phyloP scores from a whole-genome alignment of 2,329 filamentous ascomycete genomes.

The Fusarium dimerum region DNA sequence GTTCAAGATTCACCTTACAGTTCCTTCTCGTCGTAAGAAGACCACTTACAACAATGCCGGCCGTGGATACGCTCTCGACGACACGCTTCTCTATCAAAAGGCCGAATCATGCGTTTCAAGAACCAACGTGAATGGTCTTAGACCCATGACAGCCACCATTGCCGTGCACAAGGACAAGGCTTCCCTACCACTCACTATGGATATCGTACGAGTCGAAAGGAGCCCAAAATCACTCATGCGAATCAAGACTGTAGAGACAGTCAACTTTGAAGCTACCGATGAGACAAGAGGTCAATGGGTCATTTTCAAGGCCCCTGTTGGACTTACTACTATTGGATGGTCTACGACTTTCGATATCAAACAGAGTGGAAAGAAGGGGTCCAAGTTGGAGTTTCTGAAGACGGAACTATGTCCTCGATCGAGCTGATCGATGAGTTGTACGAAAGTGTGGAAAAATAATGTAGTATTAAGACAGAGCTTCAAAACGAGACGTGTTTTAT shows the following conservation, averaged over 20 bases:
- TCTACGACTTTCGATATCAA: conserved; percentile 16
- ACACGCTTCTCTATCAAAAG: conserved; percentile 29
- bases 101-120: conserved; percentile 27
- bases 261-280: conserved; percentile 3
- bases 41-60: conserved; percentile 29
- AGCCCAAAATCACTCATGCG: conserved; percentile 3
- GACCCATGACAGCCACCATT: conserved; percentile 7
- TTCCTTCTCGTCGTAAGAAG: conserved; percentile 22
- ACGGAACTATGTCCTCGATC: conserved; percentile 3
- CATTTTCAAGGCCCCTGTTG: conserved; percentile 5
- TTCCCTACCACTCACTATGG: conserved; percentile 3
- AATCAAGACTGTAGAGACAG: background rate
- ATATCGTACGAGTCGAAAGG: conserved; percentile 8
- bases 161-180: background rate
- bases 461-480: too few species aligned
- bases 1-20: conserved; percentile 32
- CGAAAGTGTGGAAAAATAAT: too few species aligned
- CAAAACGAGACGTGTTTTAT: too few species aligned
- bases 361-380: conserved; percentile 1
- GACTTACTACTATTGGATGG: conserved; percentile 7
- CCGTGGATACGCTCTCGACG: conserved; percentile 30
- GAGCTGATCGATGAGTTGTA: too few species aligned
- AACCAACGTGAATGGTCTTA: background rate
- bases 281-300: conserved; percentile 4
- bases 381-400: conserved; percentile 12